phyloP scores from a whole-genome alignment of 768 basidiomycete species.

The Agaricus sinodeliciosus region DNA sequence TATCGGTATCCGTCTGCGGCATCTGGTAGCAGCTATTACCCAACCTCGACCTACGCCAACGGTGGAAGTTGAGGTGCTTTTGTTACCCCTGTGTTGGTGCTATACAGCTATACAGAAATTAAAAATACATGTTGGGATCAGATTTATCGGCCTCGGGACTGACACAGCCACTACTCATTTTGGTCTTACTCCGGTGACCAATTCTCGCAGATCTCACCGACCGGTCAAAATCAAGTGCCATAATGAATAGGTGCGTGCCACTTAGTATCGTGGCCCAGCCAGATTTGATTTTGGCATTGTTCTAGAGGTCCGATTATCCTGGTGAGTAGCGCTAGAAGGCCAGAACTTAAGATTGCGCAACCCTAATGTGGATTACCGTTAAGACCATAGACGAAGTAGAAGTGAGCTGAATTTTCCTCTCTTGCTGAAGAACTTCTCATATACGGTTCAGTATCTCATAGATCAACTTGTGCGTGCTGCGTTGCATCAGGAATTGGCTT shows the following conservation, averaged over 20 bases:
- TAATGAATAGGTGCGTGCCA: conserved; percentile 6
- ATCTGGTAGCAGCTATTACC: background rate
- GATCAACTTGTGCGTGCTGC: conserved; percentile 27
- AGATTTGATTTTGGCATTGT: background rate
- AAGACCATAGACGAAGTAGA: conserved; percentile 25
- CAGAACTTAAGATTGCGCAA: background rate
- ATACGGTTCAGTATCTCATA: conserved; percentile 24
- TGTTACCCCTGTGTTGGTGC: background rate
- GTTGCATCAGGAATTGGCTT: too few species aligned
- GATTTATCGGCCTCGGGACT: too few species aligned
- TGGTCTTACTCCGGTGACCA: too few species aligned
- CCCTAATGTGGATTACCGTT: background rate
- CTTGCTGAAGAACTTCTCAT: background rate
- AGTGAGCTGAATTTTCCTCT: conserved; percentile 9
- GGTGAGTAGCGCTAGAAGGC: conserved; percentile 6
- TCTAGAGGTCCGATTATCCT: conserved; percentile 19
- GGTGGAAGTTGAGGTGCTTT: background rate
- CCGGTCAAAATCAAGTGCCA: too few species aligned
- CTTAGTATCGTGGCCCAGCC: background rate
- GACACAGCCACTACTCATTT: too few species aligned
- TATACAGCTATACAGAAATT: background rate
- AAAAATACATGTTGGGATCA: too few species aligned
- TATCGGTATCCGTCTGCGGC: background rate
- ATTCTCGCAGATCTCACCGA: too few species aligned
- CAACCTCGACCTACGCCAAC: background rate